Evolutionary conservation across 331 rosid genomes (phyloP).

Genomic region (Acacia concinna): DNA sequence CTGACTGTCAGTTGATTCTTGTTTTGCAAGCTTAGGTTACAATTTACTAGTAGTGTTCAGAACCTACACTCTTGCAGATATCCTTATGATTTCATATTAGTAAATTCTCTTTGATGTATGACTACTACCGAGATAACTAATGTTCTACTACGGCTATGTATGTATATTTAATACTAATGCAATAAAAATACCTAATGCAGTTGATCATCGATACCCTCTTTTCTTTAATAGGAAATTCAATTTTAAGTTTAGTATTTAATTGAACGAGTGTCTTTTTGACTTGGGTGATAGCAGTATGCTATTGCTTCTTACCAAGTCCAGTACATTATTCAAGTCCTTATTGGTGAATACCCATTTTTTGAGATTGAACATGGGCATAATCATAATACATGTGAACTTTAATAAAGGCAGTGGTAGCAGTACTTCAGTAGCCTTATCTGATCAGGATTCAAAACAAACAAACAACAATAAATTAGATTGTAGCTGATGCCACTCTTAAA

Average conservation of each 20-base stretch:
- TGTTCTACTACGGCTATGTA: too few species aligned
- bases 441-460: not conserved
- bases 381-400: not conserved
- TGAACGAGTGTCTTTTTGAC: not conserved
- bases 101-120: not conserved
- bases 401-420: too few species aligned
- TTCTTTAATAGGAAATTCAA: not conserved
- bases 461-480: not conserved
- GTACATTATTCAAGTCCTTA: not conserved
- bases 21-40: not conserved
- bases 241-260: not conserved
- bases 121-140: not conserved
- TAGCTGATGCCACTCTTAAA: not conserved
- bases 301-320: conserved; percentile 11
- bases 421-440: not conserved
- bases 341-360: not conserved
- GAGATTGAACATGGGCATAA: not conserved
- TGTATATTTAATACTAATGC: not conserved
- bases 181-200: not conserved
- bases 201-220: not conserved
- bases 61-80: not conserved
- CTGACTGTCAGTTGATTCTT: not conserved
- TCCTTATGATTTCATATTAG: not conserved
- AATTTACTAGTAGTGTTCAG: not conserved
- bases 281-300: not conserved